Conservation (phyloP, 768 basidiomycete species). For the Serendipita sp. region DNA sequence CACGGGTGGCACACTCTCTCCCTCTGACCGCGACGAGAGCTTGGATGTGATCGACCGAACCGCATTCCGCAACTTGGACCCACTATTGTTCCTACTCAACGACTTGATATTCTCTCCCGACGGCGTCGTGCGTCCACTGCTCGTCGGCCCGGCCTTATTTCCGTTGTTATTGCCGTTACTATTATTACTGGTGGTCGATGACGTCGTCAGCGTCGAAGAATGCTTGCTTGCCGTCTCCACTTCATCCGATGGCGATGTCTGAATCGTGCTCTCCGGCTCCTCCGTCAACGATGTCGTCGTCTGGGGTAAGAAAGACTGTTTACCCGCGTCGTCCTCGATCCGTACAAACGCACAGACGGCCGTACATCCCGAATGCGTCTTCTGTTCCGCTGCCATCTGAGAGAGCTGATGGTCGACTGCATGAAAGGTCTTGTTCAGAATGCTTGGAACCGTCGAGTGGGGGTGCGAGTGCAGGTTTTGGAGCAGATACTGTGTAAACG, state of each 20-base stretch:
- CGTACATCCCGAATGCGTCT: conserved; percentile 93
- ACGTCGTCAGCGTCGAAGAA: no score
- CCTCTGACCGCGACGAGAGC: neutral
- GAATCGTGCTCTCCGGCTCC: no score
- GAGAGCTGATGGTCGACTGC: conserved; percentile 75
- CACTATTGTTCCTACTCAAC: neutral
- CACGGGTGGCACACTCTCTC: neutral
- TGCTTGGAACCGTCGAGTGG: conserved; percentile 54
- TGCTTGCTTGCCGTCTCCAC: no score
- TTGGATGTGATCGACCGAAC: neutral
- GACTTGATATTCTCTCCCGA: neutral
- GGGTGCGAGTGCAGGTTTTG: conserved; percentile 44
- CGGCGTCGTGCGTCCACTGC: neutral
- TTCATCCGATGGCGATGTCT: no score
- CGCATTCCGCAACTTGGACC: neutral
- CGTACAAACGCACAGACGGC: conserved; percentile 93
- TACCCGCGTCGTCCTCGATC: conserved; percentile 65
- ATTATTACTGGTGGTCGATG: conserved; percentile 10
- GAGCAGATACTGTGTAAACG: conserved; percentile 46
- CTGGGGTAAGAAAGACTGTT: conserved; percentile 39
- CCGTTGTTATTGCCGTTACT: no score
- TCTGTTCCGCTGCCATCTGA: conserved; percentile 72
- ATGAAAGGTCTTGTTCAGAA: conserved; percentile 90
- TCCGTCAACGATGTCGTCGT: no score
- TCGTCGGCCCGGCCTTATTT: neutral